Conservation (phyloP, 2,329 filamentous ascomycete genomes). For the Zymoseptoria ardabiliae region DNA sequence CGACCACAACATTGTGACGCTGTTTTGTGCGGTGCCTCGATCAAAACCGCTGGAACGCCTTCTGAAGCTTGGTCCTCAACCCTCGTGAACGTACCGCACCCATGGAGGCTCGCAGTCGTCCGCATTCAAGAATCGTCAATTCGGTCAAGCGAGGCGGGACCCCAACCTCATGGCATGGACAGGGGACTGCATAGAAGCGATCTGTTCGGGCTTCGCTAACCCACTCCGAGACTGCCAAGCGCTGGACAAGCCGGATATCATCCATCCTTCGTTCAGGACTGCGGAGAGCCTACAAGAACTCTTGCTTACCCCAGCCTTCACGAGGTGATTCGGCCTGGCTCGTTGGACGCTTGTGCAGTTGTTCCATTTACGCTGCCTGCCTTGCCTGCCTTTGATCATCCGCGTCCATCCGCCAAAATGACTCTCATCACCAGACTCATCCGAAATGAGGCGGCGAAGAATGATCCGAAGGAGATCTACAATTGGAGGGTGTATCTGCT, state of each 20-base stretch:
- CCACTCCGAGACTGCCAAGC: background rate
- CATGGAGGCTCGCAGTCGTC: no score
- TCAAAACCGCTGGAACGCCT: no score
- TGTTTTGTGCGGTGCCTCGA: no score
- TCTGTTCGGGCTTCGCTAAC: background rate
- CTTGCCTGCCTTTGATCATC: background rate
- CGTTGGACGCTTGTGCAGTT: background rate
- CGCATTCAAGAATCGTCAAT: background rate
- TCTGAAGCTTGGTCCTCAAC: no score
- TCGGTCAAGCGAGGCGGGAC: background rate
- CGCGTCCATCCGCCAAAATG: conserved; percentile 8
- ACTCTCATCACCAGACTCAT: conserved; percentile 50
- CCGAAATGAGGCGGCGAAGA: conserved; percentile 64
- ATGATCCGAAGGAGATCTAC: conserved; percentile 60
- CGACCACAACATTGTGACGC: no score
- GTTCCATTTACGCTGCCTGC: background rate
- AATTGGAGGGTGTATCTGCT: conserved; percentile 61
- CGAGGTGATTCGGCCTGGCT: background rate
- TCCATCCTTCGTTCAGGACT: background rate
- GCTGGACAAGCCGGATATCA: background rate
- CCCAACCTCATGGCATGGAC: background rate
- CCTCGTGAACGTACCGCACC: no score
- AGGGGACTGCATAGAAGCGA: background rate
- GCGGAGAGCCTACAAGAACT: background rate
- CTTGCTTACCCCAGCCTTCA: background rate